Conservation (phyloP, 208 protist species). For the Acanthamoeba triangularis region DNA sequence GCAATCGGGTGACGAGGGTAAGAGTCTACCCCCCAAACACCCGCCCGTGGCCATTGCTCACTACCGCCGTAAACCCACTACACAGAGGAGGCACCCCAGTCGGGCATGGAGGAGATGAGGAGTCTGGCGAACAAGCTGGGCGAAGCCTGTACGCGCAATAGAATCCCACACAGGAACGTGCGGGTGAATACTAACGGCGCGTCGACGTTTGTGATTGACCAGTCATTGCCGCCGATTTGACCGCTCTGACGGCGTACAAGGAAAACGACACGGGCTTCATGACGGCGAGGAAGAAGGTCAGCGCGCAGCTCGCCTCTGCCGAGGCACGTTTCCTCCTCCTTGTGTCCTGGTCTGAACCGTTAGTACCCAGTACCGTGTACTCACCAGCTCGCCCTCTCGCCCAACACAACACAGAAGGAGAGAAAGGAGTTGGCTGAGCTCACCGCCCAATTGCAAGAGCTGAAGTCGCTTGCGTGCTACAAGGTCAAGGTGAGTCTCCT, state of each 20-base stretch:
- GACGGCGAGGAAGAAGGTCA: not conserved
- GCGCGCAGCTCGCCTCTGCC: not conserved
- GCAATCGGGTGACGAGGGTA: not conserved
- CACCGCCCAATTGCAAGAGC: not conserved
- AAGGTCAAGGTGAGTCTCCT: not conserved
- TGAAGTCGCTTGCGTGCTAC: not conserved
- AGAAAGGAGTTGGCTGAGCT: constrained; percentile 1
- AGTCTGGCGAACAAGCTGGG: constrained; percentile 21
- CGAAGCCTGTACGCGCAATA: not conserved
- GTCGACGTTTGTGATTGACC: no score
- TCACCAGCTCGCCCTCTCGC: not conserved
- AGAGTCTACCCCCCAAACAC: not conserved
- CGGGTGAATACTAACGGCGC: not conserved
- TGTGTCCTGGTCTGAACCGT: not conserved
- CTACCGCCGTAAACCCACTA: not conserved
- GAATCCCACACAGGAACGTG: not conserved
- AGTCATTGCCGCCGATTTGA: constrained; percentile 38
- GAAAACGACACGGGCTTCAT: constrained; percentile 42
- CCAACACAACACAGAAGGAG: not conserved
- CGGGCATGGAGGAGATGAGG: constrained; percentile 45
- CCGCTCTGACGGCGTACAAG: constrained; percentile 43
- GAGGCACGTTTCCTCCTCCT: not conserved
- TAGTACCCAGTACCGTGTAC: not conserved
- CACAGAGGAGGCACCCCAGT: not conserved
- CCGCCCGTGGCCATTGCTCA: not conserved